Base-by-base conservation (phyloP, 1,139 yeast genomes). In the Nakaseomyces uthaithaninus region DNA sequence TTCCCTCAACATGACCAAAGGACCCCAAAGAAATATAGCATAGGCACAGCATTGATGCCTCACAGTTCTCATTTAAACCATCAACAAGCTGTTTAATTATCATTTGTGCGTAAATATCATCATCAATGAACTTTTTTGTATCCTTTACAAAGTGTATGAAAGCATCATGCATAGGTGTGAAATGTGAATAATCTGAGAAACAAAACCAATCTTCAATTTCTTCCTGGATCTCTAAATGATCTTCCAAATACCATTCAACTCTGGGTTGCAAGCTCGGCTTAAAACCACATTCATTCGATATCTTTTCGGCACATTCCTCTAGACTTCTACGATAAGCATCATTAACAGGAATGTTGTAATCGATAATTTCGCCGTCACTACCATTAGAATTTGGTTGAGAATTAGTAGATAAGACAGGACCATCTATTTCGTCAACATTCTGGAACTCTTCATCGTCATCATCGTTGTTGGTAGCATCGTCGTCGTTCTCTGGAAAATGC, bases 171-270 rank as follows among this genome's bases (percentile, higher is more conserved):
- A 48, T 33, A 24, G 41, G 48, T 2, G 48, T 44, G n/a, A 59
- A 42, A 18, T 43, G 37, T 4, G 40, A 42, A 40, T 74, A 65
- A 54, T 81, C 91, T 36, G 66, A 60, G 33, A 55, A 54, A 4
- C 74, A 66, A 51, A 81, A 81, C 93, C 93, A 81, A 38, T 78
- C 80, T 31, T 69, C 66, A 16, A 80, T 46, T 48, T 80, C 86
- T 4, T 62, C 59, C 10, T 57, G 56, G 20, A 79, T 60, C 0
- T 56, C 51, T 4, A 64, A 66, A 19, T 55, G 52, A 43, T 76
- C 81, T 10, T 54, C 41, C 44, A 70, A 65, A 2, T 64, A 57
- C 60, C 74, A 80, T 2, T 69, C 62, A n/a, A 82, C 49, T 11
- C 57, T 60, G 0, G 75, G 62, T 43, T 55, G 59, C 3, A 64